These are phyloP conservation scores for Phellopilus nigrolimitatus DNA, from an alignment of 1,284 basidiomycete genomes.

Conservation along the genomic window DNA sequence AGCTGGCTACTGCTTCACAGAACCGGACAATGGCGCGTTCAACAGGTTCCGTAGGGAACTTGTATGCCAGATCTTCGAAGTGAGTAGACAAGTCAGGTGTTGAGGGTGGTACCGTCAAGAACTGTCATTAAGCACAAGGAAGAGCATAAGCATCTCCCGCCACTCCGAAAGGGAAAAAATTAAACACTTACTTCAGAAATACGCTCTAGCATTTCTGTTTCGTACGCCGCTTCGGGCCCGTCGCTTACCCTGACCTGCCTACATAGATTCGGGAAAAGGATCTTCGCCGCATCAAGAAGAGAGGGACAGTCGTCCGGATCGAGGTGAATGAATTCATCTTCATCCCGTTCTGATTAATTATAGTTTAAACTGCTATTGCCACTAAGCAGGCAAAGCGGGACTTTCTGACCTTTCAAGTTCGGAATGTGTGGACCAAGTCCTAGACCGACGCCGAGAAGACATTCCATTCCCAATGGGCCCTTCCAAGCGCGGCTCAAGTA, in stretches of 20 bases:
- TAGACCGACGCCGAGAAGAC: slow-evolving; percentile 68
- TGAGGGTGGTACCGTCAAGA: slow-evolving; percentile 63
- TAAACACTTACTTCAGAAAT: slow-evolving; percentile 51
- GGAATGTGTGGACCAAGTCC: slow-evolving; percentile 35
- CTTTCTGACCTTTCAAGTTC: slow-evolving; percentile 12
- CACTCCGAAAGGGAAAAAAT: slow-evolving; percentile 9
- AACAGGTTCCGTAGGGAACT: slow-evolving; percentile 74
- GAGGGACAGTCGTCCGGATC: slow-evolving; percentile 74
- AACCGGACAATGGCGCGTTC: slow-evolving; percentile 72
- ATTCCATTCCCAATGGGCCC: slow-evolving; percentile 63
- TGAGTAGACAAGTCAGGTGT: slow-evolving; percentile 73
- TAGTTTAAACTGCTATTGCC: neutral
- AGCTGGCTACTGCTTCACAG: slow-evolving; percentile 71
- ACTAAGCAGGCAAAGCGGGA: neutral
- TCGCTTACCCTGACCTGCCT: slow-evolving; percentile 24
- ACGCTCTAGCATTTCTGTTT: slow-evolving; percentile 60
- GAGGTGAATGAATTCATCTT: slow-evolving; percentile 50
- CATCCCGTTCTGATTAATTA: slow-evolving; percentile 24
- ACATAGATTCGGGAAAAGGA: slow-evolving; percentile 62
- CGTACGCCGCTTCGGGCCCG: slow-evolving; percentile 60
- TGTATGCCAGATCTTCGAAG: slow-evolving; percentile 74
- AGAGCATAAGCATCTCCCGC: too few species aligned
- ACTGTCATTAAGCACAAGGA: slow-evolving; percentile 40
- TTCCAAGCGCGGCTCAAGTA: slow-evolving; percentile 77
- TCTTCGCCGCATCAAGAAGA: slow-evolving; percentile 55